Evolutionary conservation across 164 flowering plant genomes (phyloP), one percentile per base, ranked within the genome.

Genomic region (Echeveria elegans): DNA sequence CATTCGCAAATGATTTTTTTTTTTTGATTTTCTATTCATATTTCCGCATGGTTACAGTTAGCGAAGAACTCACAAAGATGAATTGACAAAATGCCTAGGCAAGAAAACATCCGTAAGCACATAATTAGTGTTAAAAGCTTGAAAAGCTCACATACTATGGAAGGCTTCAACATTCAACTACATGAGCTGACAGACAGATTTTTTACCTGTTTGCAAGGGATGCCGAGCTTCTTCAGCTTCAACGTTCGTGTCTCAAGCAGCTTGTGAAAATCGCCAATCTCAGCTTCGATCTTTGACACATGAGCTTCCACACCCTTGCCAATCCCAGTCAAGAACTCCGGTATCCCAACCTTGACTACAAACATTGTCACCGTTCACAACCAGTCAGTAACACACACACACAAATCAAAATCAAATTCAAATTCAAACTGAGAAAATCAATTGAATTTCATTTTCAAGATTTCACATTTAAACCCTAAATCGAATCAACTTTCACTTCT

Each of bases 341-440:
- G 90, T 68, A 92, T 88, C 47, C 96, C 96, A 30, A 90, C 96
- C 74, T 92, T 90, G 77, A 75, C 96, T 92, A 84, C 75, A 76
- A 75, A 24, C 64, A 21, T 30, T 23, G 52, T 1, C 36, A 16
- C 63, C 36, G 6, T 28, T 15, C 28, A 31, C 23, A 28, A 16
- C 26, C 62, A 21, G 28, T 50, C 67, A 48, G 53, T 18, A 56
- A 53, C 68, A 60, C 15, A 47, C 45, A 28, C 11, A 29, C 37
- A 34, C n/a, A n/a, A n/a, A 34, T 34, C n/a, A n/a, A 34, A 34
- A 34, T 7, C 63, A 11, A 59, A 28, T 24, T 29, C 31, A 59
- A 3, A 34, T 34, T 34, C 64, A 61, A 6, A 18, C 11, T 60
- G 12, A 19, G 15, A 58, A 58, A 24, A 12, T 14, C 26, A 58